Base-by-base conservation (phyloP, 2,329 filamentous ascomycete genomes). In the Stromatinia cepivora region DNA sequence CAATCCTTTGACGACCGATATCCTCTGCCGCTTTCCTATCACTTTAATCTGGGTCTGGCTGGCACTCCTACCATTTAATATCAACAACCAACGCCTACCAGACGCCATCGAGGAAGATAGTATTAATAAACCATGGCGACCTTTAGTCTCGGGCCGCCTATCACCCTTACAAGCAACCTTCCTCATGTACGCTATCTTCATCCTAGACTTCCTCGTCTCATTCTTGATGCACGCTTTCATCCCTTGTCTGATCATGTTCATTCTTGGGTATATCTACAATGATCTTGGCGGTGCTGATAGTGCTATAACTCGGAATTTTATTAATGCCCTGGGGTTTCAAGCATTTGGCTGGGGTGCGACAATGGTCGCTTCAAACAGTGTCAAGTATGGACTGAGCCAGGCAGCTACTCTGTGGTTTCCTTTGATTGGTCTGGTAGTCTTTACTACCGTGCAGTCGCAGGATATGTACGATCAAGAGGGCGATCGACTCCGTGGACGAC, bases 111-210 rank as follows among this genome's bases (percentile, higher is more conserved):
- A 71, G 8, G 77, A 79, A 68, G 77, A 79, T 65, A 11, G 42
- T 8, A 34, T 78, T 34, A 79, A 79, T 69, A 79, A 79, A 65
- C 75, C 77, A 9, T 79, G 77, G 77, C 73, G 78, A 0, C 76
- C 77, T 1, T 71, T 78, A 15, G 75, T 76, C 2, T 70, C 75
- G 4, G 74, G 74, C 4, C 73, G 73, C 1, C 71, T 81, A 15
- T 76, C 66, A 13, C 56, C 61, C 5, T 25, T 22, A 1, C 17
- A 66, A 58, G 66, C 70, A 25, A 52, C 28, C 4, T n/a, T 34
- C 6, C 28, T 69, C 13, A 34, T 71, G 25, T 34, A 69, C 5
- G 39, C 20, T 28, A 10, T 13, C 10, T 64, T 64, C 39, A 34
- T 52, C 25, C 69, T 72, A 4, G 61, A 77, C 17, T 59, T 62